A percentile compares a stretch with the other conserved stretches of the same genome.
Evolutionary conservation across 768 basidiomycete genomes (phyloP).

Genomic region (Tubosaeta sp.): DNA sequence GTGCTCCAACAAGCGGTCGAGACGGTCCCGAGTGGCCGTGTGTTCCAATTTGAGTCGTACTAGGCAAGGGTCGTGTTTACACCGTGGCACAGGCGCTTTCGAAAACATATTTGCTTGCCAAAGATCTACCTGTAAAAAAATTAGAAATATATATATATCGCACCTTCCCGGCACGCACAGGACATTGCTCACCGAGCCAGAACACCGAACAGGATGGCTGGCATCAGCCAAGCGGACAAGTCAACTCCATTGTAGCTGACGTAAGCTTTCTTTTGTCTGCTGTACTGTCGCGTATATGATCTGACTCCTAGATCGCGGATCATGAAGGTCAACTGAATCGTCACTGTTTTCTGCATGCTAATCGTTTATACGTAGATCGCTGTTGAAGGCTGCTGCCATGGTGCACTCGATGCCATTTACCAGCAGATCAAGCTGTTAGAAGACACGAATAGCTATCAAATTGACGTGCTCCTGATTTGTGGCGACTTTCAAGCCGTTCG

Average conservation of each 20-base stretch:
- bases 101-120: neutral
- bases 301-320: neutral
- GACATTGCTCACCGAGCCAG: neutral
- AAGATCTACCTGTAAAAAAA: neutral
- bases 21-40: slow-evolving; percentile 11
- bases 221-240: too few species aligned
- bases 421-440: slow-evolving; percentile 62
- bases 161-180: neutral
- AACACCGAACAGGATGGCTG: too few species aligned
- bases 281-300: too few species aligned
- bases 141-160: neutral
- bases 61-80: neutral
- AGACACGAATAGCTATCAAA: slow-evolving; percentile 52
- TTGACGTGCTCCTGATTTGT: slow-evolving; percentile 87
- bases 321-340: slow-evolving; percentile 22
- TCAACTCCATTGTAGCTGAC: neutral
- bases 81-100: neutral
- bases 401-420: slow-evolving; percentile 88
- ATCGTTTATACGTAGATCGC: slow-evolving; percentile 55
- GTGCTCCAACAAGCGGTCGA: neutral
- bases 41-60: slow-evolving; percentile 3
- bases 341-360: neutral
- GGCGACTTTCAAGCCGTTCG: slow-evolving; percentile 96
- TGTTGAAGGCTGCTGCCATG: slow-evolving; percentile 94
- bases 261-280: neutral